A percentile compares a stretch with the other conserved stretches of the same genome.
Conservation (phyloP, 1,139 yeast species). For the Hyphopichia khmerensis region DNA sequence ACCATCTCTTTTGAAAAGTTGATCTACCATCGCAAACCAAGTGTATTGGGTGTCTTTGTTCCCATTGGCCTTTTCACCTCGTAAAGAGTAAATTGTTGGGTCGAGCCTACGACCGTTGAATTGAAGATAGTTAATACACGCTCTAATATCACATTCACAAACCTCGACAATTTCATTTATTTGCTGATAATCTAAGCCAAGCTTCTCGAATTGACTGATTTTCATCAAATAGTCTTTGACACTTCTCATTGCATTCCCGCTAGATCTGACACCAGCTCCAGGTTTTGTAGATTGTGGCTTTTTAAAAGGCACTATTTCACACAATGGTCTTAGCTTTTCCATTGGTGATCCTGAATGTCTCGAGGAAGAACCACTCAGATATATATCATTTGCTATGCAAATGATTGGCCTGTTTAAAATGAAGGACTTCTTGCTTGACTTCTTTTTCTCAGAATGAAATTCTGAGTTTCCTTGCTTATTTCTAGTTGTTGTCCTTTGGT, state of each 20-base stretch:
- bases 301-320: conserved; percentile 69
- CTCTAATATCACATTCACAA: conserved; percentile 83
- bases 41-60: conserved; percentile 54
- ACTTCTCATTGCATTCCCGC: conserved; percentile 38
- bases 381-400: conserved; percentile 87
- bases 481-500: conserved; percentile 46
- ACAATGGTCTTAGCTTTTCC: conserved; percentile 68
- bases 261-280: conserved; percentile 28
- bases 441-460: conserved; percentile 14
- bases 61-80: conserved; percentile 9
- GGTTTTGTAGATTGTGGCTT: conserved; percentile 53
- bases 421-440: conserved; percentile 27
- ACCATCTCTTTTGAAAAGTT: conserved; percentile 52
- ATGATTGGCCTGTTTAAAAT: conserved; percentile 79
- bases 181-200: conserved; percentile 33
- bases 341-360: conserved; percentile 39
- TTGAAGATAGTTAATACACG: conserved; percentile 81
- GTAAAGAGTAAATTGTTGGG: conserved; percentile 5
- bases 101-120: conserved; percentile 45
- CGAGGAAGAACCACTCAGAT: conserved; percentile 46
- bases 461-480: conserved; percentile 1
- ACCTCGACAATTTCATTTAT: conserved; percentile 59
- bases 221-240: conserved; percentile 40
- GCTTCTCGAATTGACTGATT: conserved; percentile 30
- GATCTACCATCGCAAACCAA: conserved; percentile 61